These are phyloP conservation scores for Phylloporus sp. DNA, from an alignment of 1,284 basidiomycete genomes.

Conservation along the genomic window DNA sequence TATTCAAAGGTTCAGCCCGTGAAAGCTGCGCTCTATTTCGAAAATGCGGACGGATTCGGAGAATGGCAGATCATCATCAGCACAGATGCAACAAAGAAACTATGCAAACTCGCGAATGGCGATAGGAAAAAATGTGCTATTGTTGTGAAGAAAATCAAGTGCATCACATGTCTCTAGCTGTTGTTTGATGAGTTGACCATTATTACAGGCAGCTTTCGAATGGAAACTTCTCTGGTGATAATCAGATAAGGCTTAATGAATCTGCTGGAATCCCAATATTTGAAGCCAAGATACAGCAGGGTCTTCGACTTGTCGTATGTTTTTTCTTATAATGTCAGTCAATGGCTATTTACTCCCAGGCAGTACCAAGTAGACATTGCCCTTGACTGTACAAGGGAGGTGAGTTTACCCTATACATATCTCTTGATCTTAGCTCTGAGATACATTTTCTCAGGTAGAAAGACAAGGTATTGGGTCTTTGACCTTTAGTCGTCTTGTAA, in stretches of 20 bases:
- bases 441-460: slow-evolving; percentile 45
- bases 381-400: slow-evolving; percentile 52
- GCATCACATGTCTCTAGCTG: slow-evolving; percentile 9
- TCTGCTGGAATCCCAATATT: slow-evolving; percentile 58
- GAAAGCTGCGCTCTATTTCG: slow-evolving; percentile 53
- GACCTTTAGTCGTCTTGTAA: neutral
- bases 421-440: neutral
- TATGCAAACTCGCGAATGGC: slow-evolving; percentile 45
- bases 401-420: slow-evolving; percentile 33
- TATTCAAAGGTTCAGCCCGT: slow-evolving; percentile 53
- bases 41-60: slow-evolving; percentile 55
- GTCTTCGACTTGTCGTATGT: slow-evolving; percentile 63
- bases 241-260: slow-evolving; percentile 64
- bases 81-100: slow-evolving; percentile 45
- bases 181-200: slow-evolving; percentile 3
- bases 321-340: neutral
- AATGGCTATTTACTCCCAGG: neutral
- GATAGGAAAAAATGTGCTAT: slow-evolving; percentile 50
- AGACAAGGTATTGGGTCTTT: slow-evolving; percentile 49
- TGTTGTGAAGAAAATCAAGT: slow-evolving; percentile 66
- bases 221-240: slow-evolving; percentile 69
- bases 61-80: slow-evolving; percentile 57
- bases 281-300: slow-evolving; percentile 69
- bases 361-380: slow-evolving; percentile 71
- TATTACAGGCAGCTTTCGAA: slow-evolving; percentile 59